Evolutionary conservation across 225 moss, liverwort and hornwort species (phyloP).

Genomic region (Pleurozium schreberi): DNA sequence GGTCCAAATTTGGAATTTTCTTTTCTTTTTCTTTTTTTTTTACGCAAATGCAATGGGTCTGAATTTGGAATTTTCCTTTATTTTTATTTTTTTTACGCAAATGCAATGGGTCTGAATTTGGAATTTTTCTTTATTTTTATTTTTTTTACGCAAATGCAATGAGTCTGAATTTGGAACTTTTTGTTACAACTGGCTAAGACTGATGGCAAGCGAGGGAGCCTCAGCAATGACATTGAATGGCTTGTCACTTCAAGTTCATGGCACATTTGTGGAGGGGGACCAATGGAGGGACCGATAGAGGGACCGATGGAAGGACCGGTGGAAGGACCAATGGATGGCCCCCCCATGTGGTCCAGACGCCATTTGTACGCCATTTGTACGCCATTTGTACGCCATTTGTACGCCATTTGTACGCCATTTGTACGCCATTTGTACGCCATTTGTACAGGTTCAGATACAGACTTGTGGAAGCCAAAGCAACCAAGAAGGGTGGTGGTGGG

Average conservation of each 20-base stretch:
- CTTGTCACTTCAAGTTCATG: neutral
- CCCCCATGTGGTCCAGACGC: neutral
- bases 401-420: neutral
- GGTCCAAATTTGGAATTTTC: too few relatives aligned
- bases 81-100: too few relatives aligned
- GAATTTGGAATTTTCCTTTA: too few relatives aligned
- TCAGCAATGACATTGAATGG: neutral
- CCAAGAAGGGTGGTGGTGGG: neutral
- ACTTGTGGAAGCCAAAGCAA: neutral
- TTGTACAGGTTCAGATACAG: neutral
- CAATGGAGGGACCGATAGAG: too few relatives aligned
- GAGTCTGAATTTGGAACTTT: neutral
- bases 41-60: too few relatives aligned
- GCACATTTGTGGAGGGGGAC: neutral
- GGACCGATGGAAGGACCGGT: neutral
- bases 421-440: neutral
- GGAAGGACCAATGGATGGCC: too few relatives aligned
- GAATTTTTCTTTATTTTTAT: too few relatives aligned
- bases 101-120: too few relatives aligned
- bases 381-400: neutral
- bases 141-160: too few relatives aligned
- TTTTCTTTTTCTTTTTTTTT: too few relatives aligned
- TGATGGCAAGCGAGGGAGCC: neutral
- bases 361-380: neutral
- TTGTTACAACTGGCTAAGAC: neutral